These are phyloP conservation scores for Asterionellopsis glacialis DNA, from an alignment of 108 stramenopile species.

Conservation along the genomic window DNA sequence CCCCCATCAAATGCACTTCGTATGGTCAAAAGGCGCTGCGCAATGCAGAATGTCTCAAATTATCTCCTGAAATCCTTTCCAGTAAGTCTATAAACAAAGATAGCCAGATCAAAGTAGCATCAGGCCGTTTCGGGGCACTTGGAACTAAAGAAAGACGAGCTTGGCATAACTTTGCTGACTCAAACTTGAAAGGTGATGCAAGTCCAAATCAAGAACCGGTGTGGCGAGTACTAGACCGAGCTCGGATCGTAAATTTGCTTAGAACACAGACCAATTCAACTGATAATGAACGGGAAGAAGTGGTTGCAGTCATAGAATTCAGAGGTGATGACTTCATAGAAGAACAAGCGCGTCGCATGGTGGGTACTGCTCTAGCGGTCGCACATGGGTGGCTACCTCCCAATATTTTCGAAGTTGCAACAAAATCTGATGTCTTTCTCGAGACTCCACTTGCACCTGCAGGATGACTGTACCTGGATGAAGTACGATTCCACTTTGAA, in stretches of 20 bases:
- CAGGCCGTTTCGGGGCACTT: conserved; percentile 62
- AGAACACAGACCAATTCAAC: not conserved
- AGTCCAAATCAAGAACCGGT: conserved; percentile 64
- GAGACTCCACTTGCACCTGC: conserved; percentile 44
- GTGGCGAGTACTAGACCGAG: conserved; percentile 63
- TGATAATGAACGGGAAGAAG: conserved; percentile 1
- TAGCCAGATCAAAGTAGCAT: conserved; percentile 19
- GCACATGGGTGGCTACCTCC: conserved; percentile 58
- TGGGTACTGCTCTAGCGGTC: conserved; percentile 49
- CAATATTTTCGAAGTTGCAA: conserved; percentile 43
- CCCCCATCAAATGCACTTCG: conserved; percentile 21
- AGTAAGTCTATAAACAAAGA: conserved; percentile 4
- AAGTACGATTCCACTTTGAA: conserved; percentile 60
- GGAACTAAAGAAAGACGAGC: conserved; percentile 42
- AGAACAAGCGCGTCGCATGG: conserved; percentile 49
- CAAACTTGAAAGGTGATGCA: conserved; percentile 40
- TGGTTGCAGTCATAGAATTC: conserved; percentile 45
- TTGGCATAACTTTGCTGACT: conserved; percentile 74
- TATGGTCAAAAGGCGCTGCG: conserved; percentile 23
- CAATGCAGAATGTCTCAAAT: conserved; percentile 14
- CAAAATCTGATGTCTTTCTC: conserved; percentile 26
- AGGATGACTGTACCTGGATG: conserved; percentile 38
- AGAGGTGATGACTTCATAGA: conserved; percentile 56
- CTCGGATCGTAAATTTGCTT: conserved; percentile 48
- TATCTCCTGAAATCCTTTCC: not conserved